Conservation (phyloP, 495 filamentous ascomycete genomes). For the Alectoria sarmentosa region DNA sequence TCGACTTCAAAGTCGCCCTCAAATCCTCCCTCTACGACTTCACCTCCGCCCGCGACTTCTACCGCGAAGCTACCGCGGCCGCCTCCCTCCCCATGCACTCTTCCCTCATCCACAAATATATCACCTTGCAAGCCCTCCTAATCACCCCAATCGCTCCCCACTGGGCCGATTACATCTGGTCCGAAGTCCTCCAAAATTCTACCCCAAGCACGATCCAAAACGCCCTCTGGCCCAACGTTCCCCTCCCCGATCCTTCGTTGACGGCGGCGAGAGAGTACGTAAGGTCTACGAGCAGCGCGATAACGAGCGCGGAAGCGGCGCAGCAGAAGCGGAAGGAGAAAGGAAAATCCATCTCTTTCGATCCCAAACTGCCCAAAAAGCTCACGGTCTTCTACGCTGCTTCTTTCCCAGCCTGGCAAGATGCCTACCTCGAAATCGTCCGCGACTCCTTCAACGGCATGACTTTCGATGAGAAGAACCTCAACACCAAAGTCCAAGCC, state of each 20-base stretch:
- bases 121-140: slow-evolving; percentile 79
- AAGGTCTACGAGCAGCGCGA: slow-evolving; percentile 62
- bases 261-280: slow-evolving; percentile 78
- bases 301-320: slow-evolving; percentile 77
- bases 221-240: slow-evolving; percentile 64
- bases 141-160: slow-evolving; percentile 80
- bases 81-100: slow-evolving; percentile 78
- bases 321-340: slow-evolving; percentile 79
- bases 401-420: slow-evolving; percentile 81
- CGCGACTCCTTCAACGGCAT: slow-evolving; percentile 55
- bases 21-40: slow-evolving; percentile 90
- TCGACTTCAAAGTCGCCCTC: slow-evolving; percentile 84
- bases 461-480: slow-evolving; percentile 65
- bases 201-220: slow-evolving; percentile 60
- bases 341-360: slow-evolving; percentile 73
- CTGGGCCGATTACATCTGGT: slow-evolving; percentile 92
- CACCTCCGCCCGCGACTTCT: slow-evolving; percentile 76
- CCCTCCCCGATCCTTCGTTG: slow-evolving; percentile 52
- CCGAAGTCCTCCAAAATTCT: slow-evolving; percentile 69
- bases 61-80: slow-evolving; percentile 70
- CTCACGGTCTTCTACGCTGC: slow-evolving; percentile 79
- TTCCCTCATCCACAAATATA: slow-evolving; percentile 65
- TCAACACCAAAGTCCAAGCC: slow-evolving; percentile 67
- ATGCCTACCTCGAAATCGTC: slow-evolving; percentile 79
- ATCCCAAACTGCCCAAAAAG: slow-evolving; percentile 84